A percentile compares a stretch with the other conserved stretches of the same genome.
These are phyloP conservation scores for Albifimbria verrucaria DNA, from an alignment of 2,329 filamentous ascomycete species.

Conservation along the genomic window DNA sequence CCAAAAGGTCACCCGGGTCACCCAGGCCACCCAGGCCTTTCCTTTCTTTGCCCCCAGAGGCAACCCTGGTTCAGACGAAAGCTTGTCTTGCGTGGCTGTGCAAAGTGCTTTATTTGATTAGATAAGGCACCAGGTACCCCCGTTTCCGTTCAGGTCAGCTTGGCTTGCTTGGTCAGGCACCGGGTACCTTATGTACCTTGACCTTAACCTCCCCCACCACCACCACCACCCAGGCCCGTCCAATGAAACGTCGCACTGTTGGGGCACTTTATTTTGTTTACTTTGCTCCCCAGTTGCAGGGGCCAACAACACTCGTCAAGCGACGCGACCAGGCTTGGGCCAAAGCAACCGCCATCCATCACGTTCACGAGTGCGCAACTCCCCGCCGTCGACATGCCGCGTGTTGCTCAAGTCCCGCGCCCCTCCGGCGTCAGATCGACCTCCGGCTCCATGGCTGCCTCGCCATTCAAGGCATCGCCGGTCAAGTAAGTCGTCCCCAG, in stretches of 20 bases:
- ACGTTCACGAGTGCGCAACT: conserved; percentile 11
- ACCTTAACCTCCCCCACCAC: too few relatives aligned
- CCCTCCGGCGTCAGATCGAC: conserved; percentile 43
- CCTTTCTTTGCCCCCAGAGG: too few relatives aligned
- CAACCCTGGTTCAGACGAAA: not conserved
- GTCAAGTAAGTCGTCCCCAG: conserved; percentile 47
- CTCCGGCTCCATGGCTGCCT: conserved; percentile 43
- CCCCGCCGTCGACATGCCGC: conserved; percentile 47
- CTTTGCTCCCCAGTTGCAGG: conserved; percentile 15
- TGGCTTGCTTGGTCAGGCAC: too few relatives aligned
- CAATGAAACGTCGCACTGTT: not conserved
- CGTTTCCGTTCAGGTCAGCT: too few relatives aligned
- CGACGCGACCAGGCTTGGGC: conserved; percentile 9
- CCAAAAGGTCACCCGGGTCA: not conserved
- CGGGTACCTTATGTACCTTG: too few relatives aligned
- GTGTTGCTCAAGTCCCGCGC: conserved; percentile 54
- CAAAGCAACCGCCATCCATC: conserved; percentile 9
- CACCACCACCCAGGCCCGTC: not conserved
- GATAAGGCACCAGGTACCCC: not conserved
- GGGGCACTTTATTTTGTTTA: conserved; percentile 25
- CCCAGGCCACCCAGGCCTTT: too few relatives aligned
- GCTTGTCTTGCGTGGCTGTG: not conserved
- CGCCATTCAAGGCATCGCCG: conserved; percentile 55
- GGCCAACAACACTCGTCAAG: conserved; percentile 17
- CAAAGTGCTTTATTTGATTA: not conserved